Evolutionary conservation across 1,284 basidiomycete genomes (phyloP).

Genomic region (Exobasidium rhododendri): DNA sequence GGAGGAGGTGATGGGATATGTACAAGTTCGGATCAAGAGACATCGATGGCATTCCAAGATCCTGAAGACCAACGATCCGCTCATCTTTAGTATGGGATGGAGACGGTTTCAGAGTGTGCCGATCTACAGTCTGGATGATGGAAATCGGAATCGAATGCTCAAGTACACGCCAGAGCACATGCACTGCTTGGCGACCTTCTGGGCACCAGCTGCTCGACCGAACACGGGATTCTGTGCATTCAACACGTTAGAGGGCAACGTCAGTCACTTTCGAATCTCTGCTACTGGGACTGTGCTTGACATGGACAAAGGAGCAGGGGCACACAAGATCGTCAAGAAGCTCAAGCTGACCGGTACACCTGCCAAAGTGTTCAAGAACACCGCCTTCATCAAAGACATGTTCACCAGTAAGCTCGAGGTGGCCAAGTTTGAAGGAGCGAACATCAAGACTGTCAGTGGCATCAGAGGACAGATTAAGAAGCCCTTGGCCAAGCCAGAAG

Average conservation of each 20-base stretch:
- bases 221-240: slow-evolving; percentile 96
- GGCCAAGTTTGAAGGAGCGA: slow-evolving; percentile 96
- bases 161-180: slow-evolving; percentile 99
- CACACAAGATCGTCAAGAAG: slow-evolving; percentile 94
- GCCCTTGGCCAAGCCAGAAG: slow-evolving; percentile 86
- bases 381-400: slow-evolving; percentile 97
- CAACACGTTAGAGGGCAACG: slow-evolving; percentile 71
- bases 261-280: slow-evolving; percentile 77
- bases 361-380: slow-evolving; percentile 98
- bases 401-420: slow-evolving; percentile 88
- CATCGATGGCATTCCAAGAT: slow-evolving; percentile 91
- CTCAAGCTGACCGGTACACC: slow-evolving; percentile 92
- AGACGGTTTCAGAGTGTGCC: slow-evolving; percentile 90
- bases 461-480: slow-evolving; percentile 97
- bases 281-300: slow-evolving; percentile 94
- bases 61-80: slow-evolving; percentile 94
- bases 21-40: slow-evolving; percentile 92
- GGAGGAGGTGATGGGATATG: slow-evolving; percentile 83
- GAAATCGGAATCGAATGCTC: slow-evolving; percentile 83
- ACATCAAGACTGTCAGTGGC: slow-evolving; percentile 89
- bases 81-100: slow-evolving; percentile 95
- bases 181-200: slow-evolving; percentile 95
- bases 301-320: slow-evolving; percentile 63
- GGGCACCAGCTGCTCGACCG: slow-evolving; percentile 43
- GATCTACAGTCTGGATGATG: slow-evolving; percentile 90